Evolutionary conservation across 495 filamentous ascomycete genomes (phyloP), one percentile per base, ranked within the genome.

Genomic region (Durotheca rogersii): DNA sequence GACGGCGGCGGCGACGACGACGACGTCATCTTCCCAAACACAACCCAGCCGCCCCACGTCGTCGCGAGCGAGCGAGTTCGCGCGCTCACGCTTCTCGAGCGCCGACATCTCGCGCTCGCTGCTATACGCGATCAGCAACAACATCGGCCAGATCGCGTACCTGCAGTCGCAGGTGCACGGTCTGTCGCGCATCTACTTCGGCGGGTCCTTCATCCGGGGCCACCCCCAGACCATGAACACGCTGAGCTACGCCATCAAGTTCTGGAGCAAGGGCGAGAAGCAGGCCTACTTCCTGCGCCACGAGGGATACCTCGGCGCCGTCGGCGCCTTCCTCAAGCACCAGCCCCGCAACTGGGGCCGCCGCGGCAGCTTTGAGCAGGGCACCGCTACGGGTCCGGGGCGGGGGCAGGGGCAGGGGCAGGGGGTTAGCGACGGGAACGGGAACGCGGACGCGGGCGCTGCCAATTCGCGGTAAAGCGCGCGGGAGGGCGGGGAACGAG

Each of bases 181-280:
- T 37, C 77, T 96, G 14, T 86, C 88, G 41, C 84, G 90, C 64
- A 97, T 98, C 45, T 98, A 98, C 69, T 98, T 98, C 61, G 93
- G 93, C 9, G 93, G 93, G 23, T 90, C 86, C 6, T 98, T 97
- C 68, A 98, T 98, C 64, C 86, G 94, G 10, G 92, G 93, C 33
- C 93, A 98, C 67, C 82, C 83, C 7, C 94, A 97, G 67, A 98
- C 93, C 11, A 97, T 98, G 86, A 92, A 95, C 65, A 96, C 93
- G 0, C 77, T 98, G 1, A 87, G 85, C 29, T 97, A 93, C 62
- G 93, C 92, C 62, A 97, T 97, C 71, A 86, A 86, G 45, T 98
- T 96, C 71, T 98, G 93, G 93, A 90, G 86, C 58, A 87, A 92
- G 60, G 93, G 94, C 47, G 76, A 84, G 62, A 95, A 94, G 69